These are phyloP conservation scores for Annulohypoxylon truncatum DNA, from an alignment of 2,329 filamentous ascomycete genomes.

Conservation along the genomic window DNA sequence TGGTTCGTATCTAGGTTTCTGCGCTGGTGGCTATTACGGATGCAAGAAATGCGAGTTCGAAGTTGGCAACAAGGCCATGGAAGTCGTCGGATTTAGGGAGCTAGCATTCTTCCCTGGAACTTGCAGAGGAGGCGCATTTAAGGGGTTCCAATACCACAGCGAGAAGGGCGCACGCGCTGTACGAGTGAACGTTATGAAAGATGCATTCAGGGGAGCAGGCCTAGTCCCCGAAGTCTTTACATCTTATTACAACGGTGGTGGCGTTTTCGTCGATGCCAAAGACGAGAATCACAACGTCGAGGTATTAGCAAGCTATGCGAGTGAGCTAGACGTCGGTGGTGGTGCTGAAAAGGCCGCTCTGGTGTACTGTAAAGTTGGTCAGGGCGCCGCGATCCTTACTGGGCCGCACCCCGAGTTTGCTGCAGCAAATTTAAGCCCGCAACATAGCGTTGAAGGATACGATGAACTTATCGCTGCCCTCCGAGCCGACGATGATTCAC, in stretches of 20 bases:
- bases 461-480: slow-evolving; percentile 75
- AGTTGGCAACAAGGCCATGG: slow-evolving; percentile 81
- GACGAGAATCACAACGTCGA: slow-evolving; percentile 75
- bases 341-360: slow-evolving; percentile 81
- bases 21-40: slow-evolving; percentile 94
- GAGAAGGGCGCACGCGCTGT: slow-evolving; percentile 84
- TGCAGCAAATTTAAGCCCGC: slow-evolving; percentile 77
- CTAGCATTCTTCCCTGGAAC: slow-evolving; percentile 88
- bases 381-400: slow-evolving; percentile 82
- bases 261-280: slow-evolving; percentile 84
- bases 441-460: slow-evolving; percentile 76
- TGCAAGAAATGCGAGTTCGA: slow-evolving; percentile 88
- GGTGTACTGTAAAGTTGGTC: slow-evolving; percentile 84
- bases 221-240: slow-evolving; percentile 71
- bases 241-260: slow-evolving; percentile 94
- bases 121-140: slow-evolving; percentile 87
- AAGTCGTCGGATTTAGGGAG: slow-evolving; percentile 87
- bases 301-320: slow-evolving; percentile 82
- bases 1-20: slow-evolving; percentile 89
- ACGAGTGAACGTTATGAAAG: slow-evolving; percentile 72
- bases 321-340: slow-evolving; percentile 79
- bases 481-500: slow-evolving; percentile 73
- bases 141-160: slow-evolving; percentile 89
- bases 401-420: slow-evolving; percentile 97
- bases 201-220: slow-evolving; percentile 62